Evolutionary conservation across 1,284 basidiomycete genomes (phyloP), one percentile per base, ranked within the genome.

Genomic region (Moniliella sp.): DNA sequence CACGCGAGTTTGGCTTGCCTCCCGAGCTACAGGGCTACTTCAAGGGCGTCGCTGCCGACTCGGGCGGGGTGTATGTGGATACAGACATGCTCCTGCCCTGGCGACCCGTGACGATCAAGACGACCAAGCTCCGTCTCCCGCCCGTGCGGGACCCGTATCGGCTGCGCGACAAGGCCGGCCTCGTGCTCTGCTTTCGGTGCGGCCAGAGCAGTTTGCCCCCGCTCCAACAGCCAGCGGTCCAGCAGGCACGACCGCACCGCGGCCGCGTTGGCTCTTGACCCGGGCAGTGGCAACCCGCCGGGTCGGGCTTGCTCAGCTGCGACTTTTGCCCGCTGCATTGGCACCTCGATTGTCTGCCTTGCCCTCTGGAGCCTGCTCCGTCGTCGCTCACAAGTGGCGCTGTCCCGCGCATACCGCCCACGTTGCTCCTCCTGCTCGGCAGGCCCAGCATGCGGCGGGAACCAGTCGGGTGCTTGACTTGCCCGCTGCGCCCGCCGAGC

Each of bases 271-370:
- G 17, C 15, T 23, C 21, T 23, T 23, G 8, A 7, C n/a, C 7
- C 21, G n/a, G 21, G 21, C 21, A 7, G 8, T 23, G 7, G 21
- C 21, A 23, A 23, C 21, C n/a, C 21, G 8, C 8, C 21, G 21
- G 8, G 7, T 7, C 21, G 21, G n/a, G 8, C n/a, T n/a, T 23
- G 21, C 7, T 23, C 40, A 80, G 81, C 19, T 99, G 88, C 62
- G 91, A 97, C 64, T 84, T 86, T 57, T 99, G 91, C 64, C 69
- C 71, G 36, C 69, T 88, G 35, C 79, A 88, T 61, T 99, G 88
- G 81, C 88, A 99, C 61, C 70, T 94, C 34, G 88, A 97, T 60
- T 99, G 88, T 55, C 66, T 97, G 18, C 75, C 79, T 48, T n/a
- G n/a, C n/a, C n/a, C n/a, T n/a, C n/a, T n/a, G n/a, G n/a, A n/a